Conservation (phyloP, 371 early-diverging fungal genomes). For the Zopfochytrium polystomum region DNA sequence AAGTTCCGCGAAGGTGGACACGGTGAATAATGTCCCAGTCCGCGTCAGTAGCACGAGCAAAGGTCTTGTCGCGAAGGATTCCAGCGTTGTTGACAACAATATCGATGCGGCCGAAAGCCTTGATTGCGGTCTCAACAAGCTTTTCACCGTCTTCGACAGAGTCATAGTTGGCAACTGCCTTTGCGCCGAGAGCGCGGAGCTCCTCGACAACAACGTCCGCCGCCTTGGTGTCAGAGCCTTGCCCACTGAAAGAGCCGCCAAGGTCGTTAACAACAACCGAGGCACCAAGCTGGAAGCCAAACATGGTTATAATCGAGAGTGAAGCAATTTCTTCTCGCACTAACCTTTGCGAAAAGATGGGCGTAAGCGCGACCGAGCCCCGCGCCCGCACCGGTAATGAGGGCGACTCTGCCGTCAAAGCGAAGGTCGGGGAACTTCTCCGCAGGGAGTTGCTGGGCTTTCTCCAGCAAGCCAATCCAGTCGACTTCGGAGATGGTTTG, state of each 20-base stretch:
- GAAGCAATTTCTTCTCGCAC: background rate
- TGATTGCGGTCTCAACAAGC: slow-evolving; percentile 66
- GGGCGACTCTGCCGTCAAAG: slow-evolving; percentile 80
- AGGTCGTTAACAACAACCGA: slow-evolving; percentile 88
- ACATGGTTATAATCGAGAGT: background rate
- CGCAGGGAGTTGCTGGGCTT: slow-evolving; percentile 59
- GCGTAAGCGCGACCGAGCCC: slow-evolving; percentile 91
- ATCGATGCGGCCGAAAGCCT: slow-evolving; percentile 68
- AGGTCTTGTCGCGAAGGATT: slow-evolving; percentile 74
- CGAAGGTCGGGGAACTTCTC: slow-evolving; percentile 61
- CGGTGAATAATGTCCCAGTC: slow-evolving; percentile 72
- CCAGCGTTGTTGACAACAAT: slow-evolving; percentile 73
- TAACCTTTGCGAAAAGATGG: slow-evolving; percentile 69
- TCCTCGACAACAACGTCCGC: slow-evolving; percentile 73
- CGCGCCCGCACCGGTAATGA: slow-evolving; percentile 91
- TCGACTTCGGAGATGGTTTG: slow-evolving; percentile 75
- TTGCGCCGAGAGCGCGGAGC: slow-evolving; percentile 58
- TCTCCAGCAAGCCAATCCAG: slow-evolving; percentile 76
- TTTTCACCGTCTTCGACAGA: slow-evolving; percentile 75
- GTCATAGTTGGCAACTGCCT: slow-evolving; percentile 69
- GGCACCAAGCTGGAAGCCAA: slow-evolving; percentile 48
- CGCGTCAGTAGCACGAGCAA: slow-evolving; percentile 59
- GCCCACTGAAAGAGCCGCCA: slow-evolving; percentile 57
- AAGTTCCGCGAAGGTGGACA: slow-evolving; percentile 70
- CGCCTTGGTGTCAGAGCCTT: slow-evolving; percentile 43